A percentile compares a stretch with the other conserved stretches of the same genome.
phyloP scores from a whole-genome alignment of 2,329 filamentous ascomycete genomes.

The Stachybotrys chlorohalonatus region DNA sequence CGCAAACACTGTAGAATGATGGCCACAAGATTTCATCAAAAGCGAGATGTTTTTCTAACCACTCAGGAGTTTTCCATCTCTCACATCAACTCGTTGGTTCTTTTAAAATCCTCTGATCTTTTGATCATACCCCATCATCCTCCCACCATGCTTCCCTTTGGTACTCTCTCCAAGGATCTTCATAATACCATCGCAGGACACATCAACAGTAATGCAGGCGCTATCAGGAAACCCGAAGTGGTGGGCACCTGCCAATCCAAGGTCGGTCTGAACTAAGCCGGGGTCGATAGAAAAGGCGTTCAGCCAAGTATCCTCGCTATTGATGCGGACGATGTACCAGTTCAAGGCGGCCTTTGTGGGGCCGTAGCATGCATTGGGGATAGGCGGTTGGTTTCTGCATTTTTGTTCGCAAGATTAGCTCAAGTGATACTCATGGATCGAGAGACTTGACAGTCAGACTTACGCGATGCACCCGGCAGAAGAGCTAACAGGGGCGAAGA shows the following conservation, averaged over 20 bases:
- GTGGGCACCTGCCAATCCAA: neutral
- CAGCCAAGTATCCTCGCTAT: conserved; percentile 14
- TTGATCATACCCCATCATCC: neutral
- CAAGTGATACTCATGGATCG: too few species aligned
- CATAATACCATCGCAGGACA: neutral
- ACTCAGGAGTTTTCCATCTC: too few species aligned
- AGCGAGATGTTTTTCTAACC: too few species aligned
- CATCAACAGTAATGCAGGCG: neutral
- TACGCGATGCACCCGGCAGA: neutral
- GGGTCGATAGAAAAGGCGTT: neutral
- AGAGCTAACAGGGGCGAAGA: neutral
- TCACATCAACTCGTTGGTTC: too few species aligned
- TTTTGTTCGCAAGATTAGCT: too few species aligned
- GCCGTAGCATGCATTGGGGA: conserved; percentile 30
- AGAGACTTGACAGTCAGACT: too few species aligned
- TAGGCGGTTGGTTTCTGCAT: conserved; percentile 6
- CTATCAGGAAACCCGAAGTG: neutral
- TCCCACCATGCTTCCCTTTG: neutral
- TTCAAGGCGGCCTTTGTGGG: conserved; percentile 26
- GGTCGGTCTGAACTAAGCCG: neutral
- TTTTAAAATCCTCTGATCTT: neutral
- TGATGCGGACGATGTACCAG: conserved; percentile 19
- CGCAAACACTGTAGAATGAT: too few species aligned
- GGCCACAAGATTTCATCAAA: too few species aligned
- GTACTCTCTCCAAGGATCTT: neutral